phyloP scores from a whole-genome alignment of 768 basidiomycete species.

The Omphalotus guepiniiformis region DNA sequence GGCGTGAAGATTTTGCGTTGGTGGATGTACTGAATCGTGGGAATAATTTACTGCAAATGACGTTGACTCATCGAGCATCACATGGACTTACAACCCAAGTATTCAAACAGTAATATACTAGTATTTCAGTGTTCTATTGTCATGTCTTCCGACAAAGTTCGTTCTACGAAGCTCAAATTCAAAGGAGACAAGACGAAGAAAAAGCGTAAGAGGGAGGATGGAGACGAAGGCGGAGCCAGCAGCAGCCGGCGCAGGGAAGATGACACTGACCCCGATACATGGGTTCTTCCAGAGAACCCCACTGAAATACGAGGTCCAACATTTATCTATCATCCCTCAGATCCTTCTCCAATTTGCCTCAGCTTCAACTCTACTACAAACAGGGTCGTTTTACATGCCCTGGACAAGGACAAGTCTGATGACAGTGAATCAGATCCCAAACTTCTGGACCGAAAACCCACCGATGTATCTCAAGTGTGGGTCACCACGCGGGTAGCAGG shows the following conservation, averaged over 20 bases:
- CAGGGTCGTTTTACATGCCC: conserved; percentile 58
- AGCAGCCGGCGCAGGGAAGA: conserved; percentile 35
- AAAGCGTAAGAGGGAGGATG: conserved; percentile 70
- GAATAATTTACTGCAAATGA: no score
- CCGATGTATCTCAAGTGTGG: conserved; percentile 88
- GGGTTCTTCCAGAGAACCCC: conserved; percentile 72
- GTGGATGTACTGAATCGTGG: no score
- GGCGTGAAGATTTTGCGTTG: not conserved
- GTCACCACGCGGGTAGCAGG: conserved; percentile 85
- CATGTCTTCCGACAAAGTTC: conserved; percentile 36
- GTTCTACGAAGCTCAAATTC: conserved; percentile 78
- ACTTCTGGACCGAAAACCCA: conserved; percentile 65
- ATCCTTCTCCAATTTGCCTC: conserved; percentile 70
- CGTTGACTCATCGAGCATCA: no score
- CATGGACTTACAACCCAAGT: no score
- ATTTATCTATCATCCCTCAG: conserved; percentile 79
- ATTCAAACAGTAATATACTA: no score
- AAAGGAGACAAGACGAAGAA: conserved; percentile 85
- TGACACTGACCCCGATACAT: conserved; percentile 66
- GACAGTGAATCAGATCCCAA: conserved; percentile 37
- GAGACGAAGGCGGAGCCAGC: conserved; percentile 28
- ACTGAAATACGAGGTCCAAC: conserved; percentile 84
- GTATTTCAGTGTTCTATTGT: no score
- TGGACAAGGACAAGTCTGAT: conserved; percentile 57
- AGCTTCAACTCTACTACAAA: conserved; percentile 77